Base-by-base conservation (phyloP, 441 rosid genomes). In the Erodium moschatum region DNA sequence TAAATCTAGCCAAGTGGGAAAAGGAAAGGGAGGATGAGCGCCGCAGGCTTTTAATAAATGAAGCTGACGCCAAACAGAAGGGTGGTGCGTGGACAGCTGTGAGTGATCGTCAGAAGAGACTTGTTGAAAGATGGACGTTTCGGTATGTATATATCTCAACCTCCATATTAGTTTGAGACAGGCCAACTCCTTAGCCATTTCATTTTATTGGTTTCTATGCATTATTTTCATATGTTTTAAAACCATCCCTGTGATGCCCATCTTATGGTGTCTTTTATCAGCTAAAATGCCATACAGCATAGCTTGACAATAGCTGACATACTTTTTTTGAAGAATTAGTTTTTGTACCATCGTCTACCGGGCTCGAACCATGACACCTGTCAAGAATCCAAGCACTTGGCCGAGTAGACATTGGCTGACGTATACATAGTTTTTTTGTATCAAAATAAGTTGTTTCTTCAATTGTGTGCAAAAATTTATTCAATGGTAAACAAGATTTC, bases 1-100 rank as follows among this genome's bases (percentile, higher is more conserved):
- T 79, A 70, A 89, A 77, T 20, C 80, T 90, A 72, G 85, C 79
- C 19, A 83, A 84, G n/a, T 92, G 97, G 97, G 92, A 90, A 85
- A 83, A 80, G 76, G 85, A 56, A 35, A 85, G 98, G 75, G 97
- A 92, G 76, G 67, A 85, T 70, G 85, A 84, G 73, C 70, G 83
- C 21, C 73, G 81, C 73, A 87, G 76, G 79, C 79, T 90, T 77
- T 82, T 92, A 85, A 79, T 84, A 78, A 83, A 78, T 72, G 96
- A 92, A 84, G 98, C 94, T 72, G 86, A 87, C 79, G 71, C 52
- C 75, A 86, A 89, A 81, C 88, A 90, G 76, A 82, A 80, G 10
- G 89, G 84, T 48, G 89, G 74, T n/a, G 27, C 82, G 40, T 84
- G 87, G 90, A 69, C 83, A 13, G 84, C 90, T 0, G 76, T 87